Conservation (phyloP, 192 early-diverging fungal species). For the Diversispora epigaea region DNA sequence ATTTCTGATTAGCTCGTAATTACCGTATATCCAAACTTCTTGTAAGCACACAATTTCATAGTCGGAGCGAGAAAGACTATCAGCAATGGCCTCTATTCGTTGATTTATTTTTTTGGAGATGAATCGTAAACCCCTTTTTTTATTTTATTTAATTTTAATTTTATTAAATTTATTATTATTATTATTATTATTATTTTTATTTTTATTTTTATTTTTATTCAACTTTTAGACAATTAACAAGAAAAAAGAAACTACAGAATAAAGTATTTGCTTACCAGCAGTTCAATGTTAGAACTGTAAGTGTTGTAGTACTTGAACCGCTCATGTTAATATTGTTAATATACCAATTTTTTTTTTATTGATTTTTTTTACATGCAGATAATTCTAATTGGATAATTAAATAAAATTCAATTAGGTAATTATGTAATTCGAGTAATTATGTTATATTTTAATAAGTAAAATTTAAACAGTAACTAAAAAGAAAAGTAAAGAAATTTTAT, state of each 20-base stretch:
- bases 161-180: no score
- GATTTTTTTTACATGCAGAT: not conserved
- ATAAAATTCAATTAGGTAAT: no score
- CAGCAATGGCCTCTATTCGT: constrained; percentile 52
- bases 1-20: constrained; percentile 40
- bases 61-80: constrained; percentile 33
- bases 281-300: constrained; percentile 50
- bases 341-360: not conserved
- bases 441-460: no score
- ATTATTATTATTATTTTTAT: no score
- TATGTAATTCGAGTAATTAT: no score
- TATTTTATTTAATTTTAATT: no score
- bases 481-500: no score
- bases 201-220: not conserved
- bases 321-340: constrained; percentile 17
- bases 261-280: constrained; percentile 48
- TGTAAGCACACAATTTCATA: constrained; percentile 50
- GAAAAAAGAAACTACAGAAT: not conserved
- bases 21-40: constrained; percentile 48
- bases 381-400: not conserved
- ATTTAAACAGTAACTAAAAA: no score
- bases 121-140: constrained; percentile 44
- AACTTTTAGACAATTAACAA: not conserved
- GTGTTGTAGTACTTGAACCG: constrained; percentile 32
- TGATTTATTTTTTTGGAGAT: constrained; percentile 48